Conservation (phyloP, 495 filamentous ascomycete genomes). For the Cercophora sp. region DNA sequence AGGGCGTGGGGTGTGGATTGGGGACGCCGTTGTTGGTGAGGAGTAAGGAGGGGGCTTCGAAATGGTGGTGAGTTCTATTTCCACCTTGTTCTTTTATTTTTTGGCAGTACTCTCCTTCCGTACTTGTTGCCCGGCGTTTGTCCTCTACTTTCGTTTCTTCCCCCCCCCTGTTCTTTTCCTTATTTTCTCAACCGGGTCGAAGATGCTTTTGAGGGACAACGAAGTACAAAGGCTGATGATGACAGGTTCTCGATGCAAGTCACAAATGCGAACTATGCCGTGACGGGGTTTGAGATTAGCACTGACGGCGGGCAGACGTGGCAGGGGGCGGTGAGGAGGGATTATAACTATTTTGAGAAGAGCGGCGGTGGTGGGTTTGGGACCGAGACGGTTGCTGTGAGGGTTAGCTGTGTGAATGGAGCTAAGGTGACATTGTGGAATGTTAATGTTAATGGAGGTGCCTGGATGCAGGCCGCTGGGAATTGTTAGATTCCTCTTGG, state of each 20-base stretch:
- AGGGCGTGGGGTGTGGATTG: constrained; percentile 48
- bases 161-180: too few relatives aligned
- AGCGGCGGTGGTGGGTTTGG: constrained; percentile 47
- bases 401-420: constrained; percentile 11
- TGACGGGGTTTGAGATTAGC: constrained; percentile 50
- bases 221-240: too few relatives aligned
- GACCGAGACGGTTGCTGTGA: constrained; percentile 48
- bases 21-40: constrained; percentile 45
- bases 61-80: constrained; percentile 25
- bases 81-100: neutral
- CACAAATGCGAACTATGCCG: constrained; percentile 51
- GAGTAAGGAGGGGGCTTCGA: constrained; percentile 54
- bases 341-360: constrained; percentile 62
- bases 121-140: too few relatives aligned
- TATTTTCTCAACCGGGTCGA: too few relatives aligned
- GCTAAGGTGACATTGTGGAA: constrained; percentile 3
- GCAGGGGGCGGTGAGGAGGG: constrained; percentile 43
- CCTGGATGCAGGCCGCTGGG: neutral
- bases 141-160: too few relatives aligned
- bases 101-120: neutral
- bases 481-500: constrained; percentile 5
- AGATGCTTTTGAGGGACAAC: too few relatives aligned
- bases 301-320: constrained; percentile 53
- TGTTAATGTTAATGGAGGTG: neutral
- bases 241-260: constrained; percentile 56